These are phyloP conservation scores for Paramecium caudatum DNA, from an alignment of 73 alveolate genomes.

Conservation along the genomic window DNA sequence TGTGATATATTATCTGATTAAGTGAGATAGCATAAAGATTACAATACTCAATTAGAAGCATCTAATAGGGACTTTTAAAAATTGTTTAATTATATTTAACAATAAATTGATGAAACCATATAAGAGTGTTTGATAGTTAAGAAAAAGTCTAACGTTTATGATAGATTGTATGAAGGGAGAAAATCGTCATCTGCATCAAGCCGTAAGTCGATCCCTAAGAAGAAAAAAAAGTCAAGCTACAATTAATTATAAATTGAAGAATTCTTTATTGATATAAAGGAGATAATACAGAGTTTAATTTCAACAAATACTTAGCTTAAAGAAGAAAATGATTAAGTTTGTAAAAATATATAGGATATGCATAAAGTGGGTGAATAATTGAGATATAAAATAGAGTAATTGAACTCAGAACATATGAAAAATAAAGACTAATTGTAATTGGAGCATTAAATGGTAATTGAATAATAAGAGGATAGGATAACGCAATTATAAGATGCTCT, in stretches of 20 bases:
- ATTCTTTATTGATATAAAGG: slow-evolving; percentile 56
- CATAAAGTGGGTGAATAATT: slow-evolving; percentile 61
- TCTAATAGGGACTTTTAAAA: not conserved
- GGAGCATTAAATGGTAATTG: slow-evolving; percentile 37
- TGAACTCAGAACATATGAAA: slow-evolving; percentile 53
- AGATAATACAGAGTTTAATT: slow-evolving; percentile 13
- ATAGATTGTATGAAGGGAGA: slow-evolving; percentile 62
- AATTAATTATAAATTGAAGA: slow-evolving; percentile 48
- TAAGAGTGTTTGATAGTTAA: not conserved
- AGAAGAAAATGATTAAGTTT: slow-evolving; percentile 52
- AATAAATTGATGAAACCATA: slow-evolving; percentile 52
- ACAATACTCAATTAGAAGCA: not conserved
- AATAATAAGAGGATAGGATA: slow-evolving; percentile 52
- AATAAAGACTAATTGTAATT: slow-evolving; percentile 11
- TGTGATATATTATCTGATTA: not conserved
- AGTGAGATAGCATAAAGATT: not conserved
- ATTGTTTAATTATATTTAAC: slow-evolving; percentile 44
- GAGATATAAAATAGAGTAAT: slow-evolving; percentile 59
- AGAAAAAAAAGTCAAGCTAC: slow-evolving; percentile 26
- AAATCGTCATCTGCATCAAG: slow-evolving; percentile 21
- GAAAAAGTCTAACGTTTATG: slow-evolving; percentile 30
- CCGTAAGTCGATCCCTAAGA: slow-evolving; percentile 32
- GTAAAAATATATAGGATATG: slow-evolving; percentile 37
- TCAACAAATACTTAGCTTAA: slow-evolving; percentile 38
- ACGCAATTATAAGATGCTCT: slow-evolving; percentile 31